phyloP scores from a whole-genome alignment of 257 asterid genomes.

The Leptodermis oblonga region DNA sequence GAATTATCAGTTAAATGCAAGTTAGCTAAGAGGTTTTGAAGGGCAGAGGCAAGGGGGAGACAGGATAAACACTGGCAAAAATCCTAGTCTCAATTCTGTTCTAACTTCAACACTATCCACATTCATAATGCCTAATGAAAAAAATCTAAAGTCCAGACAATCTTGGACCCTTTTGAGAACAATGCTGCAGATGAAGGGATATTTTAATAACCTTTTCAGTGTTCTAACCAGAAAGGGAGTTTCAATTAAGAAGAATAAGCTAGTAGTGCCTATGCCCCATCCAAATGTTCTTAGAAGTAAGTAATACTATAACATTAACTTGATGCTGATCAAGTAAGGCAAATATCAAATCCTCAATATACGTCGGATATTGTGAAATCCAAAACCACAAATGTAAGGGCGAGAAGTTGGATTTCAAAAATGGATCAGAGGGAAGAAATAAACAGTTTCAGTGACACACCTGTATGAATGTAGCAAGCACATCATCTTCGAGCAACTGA shows the following conservation, averaged over 20 bases:
- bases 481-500: conserved; percentile 68
- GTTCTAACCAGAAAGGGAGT: not conserved
- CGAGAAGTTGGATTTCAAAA: not conserved
- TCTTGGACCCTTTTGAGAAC: not conserved
- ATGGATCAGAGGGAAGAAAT: too few species aligned
- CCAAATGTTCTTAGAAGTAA: not conserved
- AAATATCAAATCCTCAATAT: not conserved
- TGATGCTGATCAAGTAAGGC: not conserved
- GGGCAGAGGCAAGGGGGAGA: not conserved
- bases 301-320: not conserved
- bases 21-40: not conserved
- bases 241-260: not conserved
- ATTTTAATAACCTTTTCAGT: not conserved
- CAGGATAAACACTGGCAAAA: not conserved
- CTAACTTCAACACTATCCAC: too few species aligned
- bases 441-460: conserved; percentile 26
- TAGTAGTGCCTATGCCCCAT: not conserved
- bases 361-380: not conserved
- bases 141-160: not conserved
- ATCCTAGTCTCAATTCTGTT: not conserved
- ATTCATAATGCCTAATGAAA: not conserved
- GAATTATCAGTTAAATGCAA: conserved; percentile 11
- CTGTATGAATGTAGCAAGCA: conserved; percentile 74
- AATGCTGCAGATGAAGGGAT: not conserved
- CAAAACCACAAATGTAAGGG: not conserved